A percentile compares a stretch with the other conserved stretches of the same genome.
Conservation (phyloP, 768 basidiomycete species). For the Cubamyces lactineus region DNA sequence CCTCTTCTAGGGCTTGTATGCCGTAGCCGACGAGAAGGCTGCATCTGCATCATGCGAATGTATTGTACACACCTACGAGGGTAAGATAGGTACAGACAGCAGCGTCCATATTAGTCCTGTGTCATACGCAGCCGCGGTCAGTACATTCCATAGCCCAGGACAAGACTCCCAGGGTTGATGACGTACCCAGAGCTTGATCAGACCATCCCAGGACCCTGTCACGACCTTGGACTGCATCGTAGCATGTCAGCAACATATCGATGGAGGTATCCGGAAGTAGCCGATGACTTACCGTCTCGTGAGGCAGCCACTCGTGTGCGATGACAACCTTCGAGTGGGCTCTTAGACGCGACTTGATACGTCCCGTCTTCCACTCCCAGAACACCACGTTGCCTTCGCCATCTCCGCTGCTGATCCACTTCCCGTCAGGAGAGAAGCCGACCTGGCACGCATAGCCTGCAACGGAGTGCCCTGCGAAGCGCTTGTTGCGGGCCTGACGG, state of each 20-base stretch:
- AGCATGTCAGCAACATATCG: conserved; percentile 24
- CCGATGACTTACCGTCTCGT: conserved; percentile 79
- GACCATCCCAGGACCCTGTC: conserved; percentile 96
- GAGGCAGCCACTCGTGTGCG: conserved; percentile 96
- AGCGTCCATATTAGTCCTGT: conserved; percentile 16
- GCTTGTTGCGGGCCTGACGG: conserved; percentile 98
- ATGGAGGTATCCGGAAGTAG: conserved; percentile 16
- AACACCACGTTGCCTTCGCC: conserved; percentile 94
- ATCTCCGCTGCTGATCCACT: conserved; percentile 97
- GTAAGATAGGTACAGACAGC: conserved; percentile 8
- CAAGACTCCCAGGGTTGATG: not conserved
- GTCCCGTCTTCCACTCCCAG: conserved; percentile 99
- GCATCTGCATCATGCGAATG: conserved; percentile 1
- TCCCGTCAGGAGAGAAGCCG: conserved; percentile 97
- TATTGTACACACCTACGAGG: conserved; percentile 15
- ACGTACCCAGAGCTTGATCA: conserved; percentile 96
- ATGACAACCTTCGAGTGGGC: conserved; percentile 98
- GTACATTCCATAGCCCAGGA: not conserved
- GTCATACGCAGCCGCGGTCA: not conserved
- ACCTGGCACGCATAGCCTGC: conserved; percentile 98
- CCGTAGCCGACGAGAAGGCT: not conserved
- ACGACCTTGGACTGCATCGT: conserved; percentile 85
- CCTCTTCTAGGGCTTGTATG: conserved; percentile 9
- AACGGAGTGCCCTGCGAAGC: conserved; percentile 95
- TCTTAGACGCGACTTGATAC: conserved; percentile 87